Base-by-base conservation (phyloP, 371 early-diverging fungal species). In the Chytridiales sp. region DNA sequence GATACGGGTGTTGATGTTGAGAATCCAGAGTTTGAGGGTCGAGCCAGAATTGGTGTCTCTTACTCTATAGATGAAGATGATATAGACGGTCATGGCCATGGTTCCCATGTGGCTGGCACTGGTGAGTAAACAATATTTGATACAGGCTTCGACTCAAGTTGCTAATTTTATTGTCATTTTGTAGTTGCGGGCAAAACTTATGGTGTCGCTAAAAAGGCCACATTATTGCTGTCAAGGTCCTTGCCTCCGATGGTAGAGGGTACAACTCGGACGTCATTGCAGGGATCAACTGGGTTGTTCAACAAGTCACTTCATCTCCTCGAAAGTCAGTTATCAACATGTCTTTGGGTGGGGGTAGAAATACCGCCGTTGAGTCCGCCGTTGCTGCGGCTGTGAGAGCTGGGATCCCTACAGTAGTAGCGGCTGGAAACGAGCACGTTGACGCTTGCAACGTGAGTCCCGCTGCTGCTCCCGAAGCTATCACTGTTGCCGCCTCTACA, bases 131-230 rank as follows among this genome's bases (percentile, higher is more conserved):
- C 38, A 38, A 38, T 11, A 2, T 1, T 36, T 1, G 0, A 50
- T 21, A 9, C 13, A 22, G 17, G 1, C 0, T 32, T 66, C 70
- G 4, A 76, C 95, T 29, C 97, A 97, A 68, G 89, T 88, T 54
- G 94, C 96, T 11, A 97, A 96, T 63, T 93, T 93, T 5, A 88
- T 97, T 70, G n/a, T n/a, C n/a, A n/a, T n/a, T n/a, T n/a, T 68
- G n/a, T 38, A 38, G 38, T 89, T 56, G 93, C 74, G 38, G 85
- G 89, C 19, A 75, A 66, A 15, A 76, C 70, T 0, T 83, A 77
- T 65, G 94, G 92, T 66, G 85, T 93, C 27, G 89, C 92, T 49
- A 90, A 90, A 66, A 85, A 89, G 55, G 84, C 82, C 42, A 80
- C 64, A 4, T 36, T 93, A 72, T 88, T 21, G 85, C 85, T 44